Base-by-base conservation (phyloP, 2,329 filamentous ascomycete genomes). In the Claviceps sp. region DNA sequence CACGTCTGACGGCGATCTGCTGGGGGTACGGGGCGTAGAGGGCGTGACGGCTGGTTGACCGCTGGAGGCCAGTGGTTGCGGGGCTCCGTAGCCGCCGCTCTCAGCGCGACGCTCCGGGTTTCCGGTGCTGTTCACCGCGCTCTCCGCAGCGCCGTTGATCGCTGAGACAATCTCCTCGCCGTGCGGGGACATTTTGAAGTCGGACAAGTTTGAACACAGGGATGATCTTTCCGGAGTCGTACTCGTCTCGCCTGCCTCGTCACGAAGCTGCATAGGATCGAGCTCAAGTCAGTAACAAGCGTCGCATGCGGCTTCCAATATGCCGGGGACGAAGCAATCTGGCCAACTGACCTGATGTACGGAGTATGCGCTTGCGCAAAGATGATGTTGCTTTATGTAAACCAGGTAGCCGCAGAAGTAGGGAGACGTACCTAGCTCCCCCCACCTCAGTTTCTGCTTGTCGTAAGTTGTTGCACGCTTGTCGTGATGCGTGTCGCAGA, bases 181-280 rank as follows among this genome's bases (percentile, higher is more conserved):
- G 54, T 68, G 66, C 51, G 66, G 65, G 45, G 65, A 62, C 67
- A 69, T 69, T 22, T 5, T 38, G 24, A 13, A n/a, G 6, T 11
- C n/a, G 16, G 8, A 30, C 18, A 18, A 18, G 18, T 18, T 18
- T 1, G 50, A 18, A 13, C 16, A 9, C 5, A n/a, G 47, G 47
- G 5, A 24, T 34, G 41, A 16, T 18, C n/a, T 47, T 14, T 6
- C 6, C 7, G 1, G 14, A 34, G 11, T 34, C 9, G 30, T 11
- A 34, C n/a, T 22, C 43, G 14, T n/a, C 9, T 20, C 16, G n/a
- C 26, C 22, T 26, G 24, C 24, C 30, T 34, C 30, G 30, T 11
- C 30, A 22, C 41, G 41, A 24, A 22, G 41, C 41, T 22, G 41
- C 18, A 44, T 4, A 24, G 5, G 42, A 24, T 14, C 13, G 13